phyloP scores from a whole-genome alignment of 2,329 filamentous ascomycete species.

The Phoma herbarum region DNA sequence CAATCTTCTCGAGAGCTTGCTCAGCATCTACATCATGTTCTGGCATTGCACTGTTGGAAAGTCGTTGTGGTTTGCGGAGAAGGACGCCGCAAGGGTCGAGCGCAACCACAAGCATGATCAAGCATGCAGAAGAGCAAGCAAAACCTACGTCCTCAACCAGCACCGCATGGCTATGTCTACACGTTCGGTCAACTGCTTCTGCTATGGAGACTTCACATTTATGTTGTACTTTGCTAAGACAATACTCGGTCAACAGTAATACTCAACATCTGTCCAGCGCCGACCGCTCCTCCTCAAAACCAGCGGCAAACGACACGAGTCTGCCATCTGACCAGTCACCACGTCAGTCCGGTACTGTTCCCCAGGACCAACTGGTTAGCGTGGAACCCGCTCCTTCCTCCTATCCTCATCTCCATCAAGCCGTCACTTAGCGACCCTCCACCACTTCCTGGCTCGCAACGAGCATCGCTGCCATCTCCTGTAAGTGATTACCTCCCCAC shows the following conservation, averaged over 20 bases:
- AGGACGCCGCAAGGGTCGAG: slow-evolving; percentile 3
- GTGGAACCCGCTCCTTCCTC: not conserved
- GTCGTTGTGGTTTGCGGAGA: slow-evolving; percentile 3
- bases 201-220: not conserved
- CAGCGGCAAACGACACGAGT: slow-evolving; percentile 25
- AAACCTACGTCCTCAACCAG: not conserved
- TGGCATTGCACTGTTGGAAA: not conserved
- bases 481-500: slow-evolving; percentile 2
- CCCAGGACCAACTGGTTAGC: slow-evolving; percentile 13
- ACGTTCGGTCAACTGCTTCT: not conserved
- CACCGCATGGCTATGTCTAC: not conserved
- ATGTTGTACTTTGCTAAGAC: slow-evolving; percentile 32
- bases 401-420: not conserved
- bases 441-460: not conserved
- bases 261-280: slow-evolving; percentile 31
- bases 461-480: not conserved
- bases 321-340: slow-evolving; percentile 30
- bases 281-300: slow-evolving; percentile 30
- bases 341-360: slow-evolving; percentile 17
- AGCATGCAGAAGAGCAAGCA: slow-evolving; percentile 10
- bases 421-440: not conserved
- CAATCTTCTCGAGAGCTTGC: not conserved
- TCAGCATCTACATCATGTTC: not conserved
- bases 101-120: slow-evolving; percentile 7
- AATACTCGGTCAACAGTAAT: slow-evolving; percentile 38